Conservation (phyloP, 176 grass and related monocot species). For the Pharus latifolius region DNA sequence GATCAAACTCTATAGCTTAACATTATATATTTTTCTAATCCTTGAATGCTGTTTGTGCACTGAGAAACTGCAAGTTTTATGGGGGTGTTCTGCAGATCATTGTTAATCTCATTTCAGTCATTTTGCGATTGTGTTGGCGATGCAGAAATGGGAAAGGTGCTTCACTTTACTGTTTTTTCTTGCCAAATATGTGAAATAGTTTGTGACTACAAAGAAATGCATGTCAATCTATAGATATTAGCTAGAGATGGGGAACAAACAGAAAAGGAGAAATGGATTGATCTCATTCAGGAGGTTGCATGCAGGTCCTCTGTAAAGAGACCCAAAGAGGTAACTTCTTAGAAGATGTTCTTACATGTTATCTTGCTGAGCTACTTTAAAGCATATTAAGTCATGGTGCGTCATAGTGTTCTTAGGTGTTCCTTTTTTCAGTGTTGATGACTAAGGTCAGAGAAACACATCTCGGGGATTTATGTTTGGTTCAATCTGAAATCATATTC, state of each 20-base stretch:
- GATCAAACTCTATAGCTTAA: not conserved
- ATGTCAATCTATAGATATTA: conserved; percentile 55
- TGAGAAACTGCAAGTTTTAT: not conserved
- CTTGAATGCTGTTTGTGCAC: not conserved
- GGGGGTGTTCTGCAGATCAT: conserved; percentile 38
- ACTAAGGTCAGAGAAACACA: not conserved
- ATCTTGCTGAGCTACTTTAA: not conserved
- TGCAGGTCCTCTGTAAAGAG: conserved; percentile 88
- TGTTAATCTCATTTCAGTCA: conserved; percentile 89
- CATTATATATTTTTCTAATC: not conserved
- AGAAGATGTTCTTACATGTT: not conserved
- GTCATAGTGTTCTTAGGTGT: not conserved
- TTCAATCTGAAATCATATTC: not conserved
- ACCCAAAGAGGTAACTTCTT: conserved; percentile 74
- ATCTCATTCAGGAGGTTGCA: conserved; percentile 82
- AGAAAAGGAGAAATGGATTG: conserved; percentile 91
- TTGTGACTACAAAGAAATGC: conserved; percentile 20
- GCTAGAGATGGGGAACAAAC: conserved; percentile 79
- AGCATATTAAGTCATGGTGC: not conserved
- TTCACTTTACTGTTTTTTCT: conserved; percentile 9
- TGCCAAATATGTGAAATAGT: conserved; percentile 17
- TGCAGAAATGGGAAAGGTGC: conserved; percentile 90
- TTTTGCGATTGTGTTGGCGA: conserved; percentile 97
- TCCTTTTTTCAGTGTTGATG: not conserved
- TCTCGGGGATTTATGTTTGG: not conserved